Evolutionary conservation across 2,329 filamentous ascomycete species (phyloP).

Genomic region (Aspergillus amoenus): DNA sequence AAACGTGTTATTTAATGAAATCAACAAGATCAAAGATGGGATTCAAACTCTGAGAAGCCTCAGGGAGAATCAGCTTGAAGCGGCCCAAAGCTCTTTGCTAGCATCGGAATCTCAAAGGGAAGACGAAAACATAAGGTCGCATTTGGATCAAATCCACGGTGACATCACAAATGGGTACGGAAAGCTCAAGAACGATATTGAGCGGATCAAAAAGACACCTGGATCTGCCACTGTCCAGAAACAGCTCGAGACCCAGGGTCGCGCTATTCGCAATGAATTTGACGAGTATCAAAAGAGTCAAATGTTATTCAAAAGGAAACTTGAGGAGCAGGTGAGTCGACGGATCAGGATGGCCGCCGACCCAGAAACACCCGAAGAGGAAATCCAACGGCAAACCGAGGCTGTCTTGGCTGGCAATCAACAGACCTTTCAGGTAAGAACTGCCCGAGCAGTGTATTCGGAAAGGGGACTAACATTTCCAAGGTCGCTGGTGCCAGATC

Average conservation of each 20-base stretch:
- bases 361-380: slow-evolving; percentile 68
- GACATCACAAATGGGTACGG: slow-evolving; percentile 84
- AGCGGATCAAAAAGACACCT: slow-evolving; percentile 76
- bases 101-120: slow-evolving; percentile 71
- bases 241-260: slow-evolving; percentile 79
- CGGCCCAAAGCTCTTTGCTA: slow-evolving; percentile 71
- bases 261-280: slow-evolving; percentile 76
- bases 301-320: slow-evolving; percentile 73
- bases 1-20: slow-evolving; percentile 81
- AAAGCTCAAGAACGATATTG: slow-evolving; percentile 74
- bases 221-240: slow-evolving; percentile 74
- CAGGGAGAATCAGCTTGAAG: slow-evolving; percentile 50
- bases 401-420: slow-evolving; percentile 61
- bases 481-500: slow-evolving; percentile 49
- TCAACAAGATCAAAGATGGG: slow-evolving; percentile 73
- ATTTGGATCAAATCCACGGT: slow-evolving; percentile 69
- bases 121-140: slow-evolving; percentile 58
- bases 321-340: slow-evolving; percentile 79
- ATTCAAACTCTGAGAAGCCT: slow-evolving; percentile 70
- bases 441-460: not conserved
- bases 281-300: slow-evolving; percentile 79
- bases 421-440: slow-evolving; percentile 80
- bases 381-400: slow-evolving; percentile 76
- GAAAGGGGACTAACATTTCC: not conserved
- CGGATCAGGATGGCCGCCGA: slow-evolving; percentile 89